Percentiles rank a stretch among this genome's conserved stretches.
Evolutionary conservation across 1,139 yeast genomes (phyloP).

Genomic region (Pichia sp.): DNA sequence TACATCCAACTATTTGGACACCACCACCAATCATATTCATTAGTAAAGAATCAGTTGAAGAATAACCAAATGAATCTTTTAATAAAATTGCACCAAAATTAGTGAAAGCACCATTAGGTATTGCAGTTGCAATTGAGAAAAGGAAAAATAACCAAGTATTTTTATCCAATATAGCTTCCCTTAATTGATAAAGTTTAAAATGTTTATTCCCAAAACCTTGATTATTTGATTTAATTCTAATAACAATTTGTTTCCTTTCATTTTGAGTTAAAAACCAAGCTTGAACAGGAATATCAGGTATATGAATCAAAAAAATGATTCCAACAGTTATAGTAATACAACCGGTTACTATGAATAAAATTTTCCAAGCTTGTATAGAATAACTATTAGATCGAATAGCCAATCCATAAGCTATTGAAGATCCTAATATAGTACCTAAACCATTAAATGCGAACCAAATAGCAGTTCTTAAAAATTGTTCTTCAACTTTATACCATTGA

Average conservation of each 20-base stretch:
- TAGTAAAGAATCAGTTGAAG: conserved; percentile 25
- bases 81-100: conserved; percentile 35
- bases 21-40: conserved; percentile 34
- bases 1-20: conserved; percentile 30
- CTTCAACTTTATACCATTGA: conserved; percentile 44
- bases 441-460: conserved; percentile 50
- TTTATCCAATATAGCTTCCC: conserved; percentile 27
- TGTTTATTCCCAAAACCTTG: conserved; percentile 36
- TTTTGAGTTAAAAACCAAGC: conserved; percentile 35
- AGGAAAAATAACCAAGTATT: conserved; percentile 26
- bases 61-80: conserved; percentile 28
- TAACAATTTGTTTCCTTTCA: conserved; percentile 30
- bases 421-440: conserved; percentile 45
- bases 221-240: conserved; percentile 29
- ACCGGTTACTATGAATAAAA: conserved; percentile 12
- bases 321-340: conserved; percentile 20
- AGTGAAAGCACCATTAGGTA: conserved; percentile 33
- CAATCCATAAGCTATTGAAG: conserved; percentile 45
- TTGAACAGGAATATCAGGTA: conserved; percentile 43
- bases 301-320: conserved; percentile 10
- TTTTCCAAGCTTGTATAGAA: conserved; percentile 14
- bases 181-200: conserved; percentile 30
- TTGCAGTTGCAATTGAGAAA: conserved; percentile 29
- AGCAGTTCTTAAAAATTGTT: conserved; percentile 42
- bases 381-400: conserved; percentile 26